Evolutionary conservation across 1,284 basidiomycete species (phyloP), one percentile per base, ranked within the genome.

Genomic region (Somion occarium): DNA sequence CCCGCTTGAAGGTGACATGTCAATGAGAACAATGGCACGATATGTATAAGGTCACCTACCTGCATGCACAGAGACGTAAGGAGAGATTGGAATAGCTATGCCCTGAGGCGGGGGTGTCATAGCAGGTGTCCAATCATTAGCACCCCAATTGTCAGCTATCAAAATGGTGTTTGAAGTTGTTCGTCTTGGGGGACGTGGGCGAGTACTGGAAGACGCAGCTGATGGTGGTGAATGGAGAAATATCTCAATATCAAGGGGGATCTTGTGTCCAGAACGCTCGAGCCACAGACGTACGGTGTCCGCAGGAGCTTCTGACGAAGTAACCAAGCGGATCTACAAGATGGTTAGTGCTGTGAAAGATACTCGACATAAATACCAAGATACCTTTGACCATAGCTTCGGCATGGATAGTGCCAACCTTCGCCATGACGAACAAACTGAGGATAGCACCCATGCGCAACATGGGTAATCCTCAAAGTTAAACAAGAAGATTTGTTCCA

Each of bases 201-300:
- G 59, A 53, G 43, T 50, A 23, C 20, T 47, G 44, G 37, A 47
- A n/a, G 34, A 37, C 11, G 34, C 44, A 3, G 51, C 48, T 37
- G 55, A 25, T 27, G 53, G 54, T 2, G 18, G 60, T 49, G 46
- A 60, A 58, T 18, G 85, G 76, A 89, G 69, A 62, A 81, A 82
- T 46, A 90, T 88, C 61, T 89, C 85, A 54, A 90, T 86, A 64
- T 89, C 87, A 11, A 89, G 74, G 3, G 86, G 83, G 9, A 82
- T 78, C 2, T 67, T 73, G 50, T 73, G 70, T 2, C 87, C 87
- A 7, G 87, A 85, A 19, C 87, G 82, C 63, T 89, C 86, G 1
- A 90, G 73, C 87, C 87, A 89, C 12, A 90, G 72, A 3, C 86
- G 80, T 46, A 89, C 77, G 12, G 82, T 86, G 61, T 90, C 87